Evolutionary conservation across 2,329 filamentous ascomycete genomes (phyloP), one percentile per base, ranked within the genome.

Genomic region (Boeremia lycopersici): DNA sequence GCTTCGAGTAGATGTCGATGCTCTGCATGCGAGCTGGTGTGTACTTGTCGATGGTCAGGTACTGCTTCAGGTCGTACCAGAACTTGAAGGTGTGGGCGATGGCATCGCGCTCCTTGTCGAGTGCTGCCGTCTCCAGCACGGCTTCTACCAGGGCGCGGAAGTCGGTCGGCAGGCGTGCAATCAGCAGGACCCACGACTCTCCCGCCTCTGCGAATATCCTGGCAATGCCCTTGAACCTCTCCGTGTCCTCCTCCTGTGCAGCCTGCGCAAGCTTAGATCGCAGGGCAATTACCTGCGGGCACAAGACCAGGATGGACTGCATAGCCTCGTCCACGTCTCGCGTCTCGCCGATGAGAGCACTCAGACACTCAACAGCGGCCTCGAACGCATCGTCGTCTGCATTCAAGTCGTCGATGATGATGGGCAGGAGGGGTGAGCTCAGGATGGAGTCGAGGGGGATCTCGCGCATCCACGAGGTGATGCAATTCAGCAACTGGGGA

Each of bases 31-130:
- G 86, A 35, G 93, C 89, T 66, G 92, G 84, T 46, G 90, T 89
- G 72, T 97, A 99, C 63, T 89, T 89, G 31, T 98, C 93, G 48
- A 99, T 77, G 1, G 93, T 92, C 42, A 99, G 82, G 73, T 96
- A 97, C 74, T 97, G 92, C 80, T 99, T 99, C 41, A 99, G 83
- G 72, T 99, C 95, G 73, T 96, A 98, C 95, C 95, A 99, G 78
- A 99, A 98, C 63, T 86, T 87, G 77, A 99, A 99, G 0, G 96
- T 99, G 68, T 95, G 87, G 48, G 91, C 90, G 60, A 99, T 92
- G 4, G 93, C 91, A 63, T 99, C 95, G 58, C 89, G 86, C 48
- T 97, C 93, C 72, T 87, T 87, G 74, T 99, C 95, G 63, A 89
- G 85, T 10, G 89, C 86, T 57, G 91, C 93, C 70, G 92, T 96